phyloP scores from a whole-genome alignment of 2,329 filamentous ascomycete species.

The Apiospora koreana region DNA sequence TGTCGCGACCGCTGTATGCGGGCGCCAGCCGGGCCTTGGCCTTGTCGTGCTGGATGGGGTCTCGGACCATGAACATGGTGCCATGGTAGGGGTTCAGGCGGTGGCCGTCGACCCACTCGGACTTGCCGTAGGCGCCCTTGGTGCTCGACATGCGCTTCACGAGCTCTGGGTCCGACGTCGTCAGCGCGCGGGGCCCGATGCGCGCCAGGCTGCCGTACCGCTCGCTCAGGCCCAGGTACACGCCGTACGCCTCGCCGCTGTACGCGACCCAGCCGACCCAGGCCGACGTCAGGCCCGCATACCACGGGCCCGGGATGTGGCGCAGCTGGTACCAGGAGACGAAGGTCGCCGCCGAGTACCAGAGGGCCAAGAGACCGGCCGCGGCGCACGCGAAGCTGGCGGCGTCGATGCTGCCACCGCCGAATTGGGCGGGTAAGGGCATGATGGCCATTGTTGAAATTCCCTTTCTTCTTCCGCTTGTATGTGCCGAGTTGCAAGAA shows the following conservation, averaged over 20 bases:
- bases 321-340: constrained; percentile 22
- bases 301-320: constrained; percentile 21
- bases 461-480: neutral
- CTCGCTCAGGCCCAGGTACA: constrained; percentile 4
- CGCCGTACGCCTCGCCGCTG: constrained; percentile 13
- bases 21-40: constrained; percentile 22
- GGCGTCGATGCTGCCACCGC: neutral
- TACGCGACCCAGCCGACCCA: constrained; percentile 17
- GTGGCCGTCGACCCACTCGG: constrained; percentile 20
- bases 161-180: constrained; percentile 24
- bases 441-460: neutral
- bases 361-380: neutral
- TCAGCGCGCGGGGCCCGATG: constrained; percentile 26
- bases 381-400: neutral
- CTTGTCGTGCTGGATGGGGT: constrained; percentile 21
- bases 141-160: constrained; percentile 20
- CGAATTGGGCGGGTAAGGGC: neutral
- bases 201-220: constrained; percentile 21
- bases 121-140: constrained; percentile 21
- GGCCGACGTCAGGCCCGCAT: constrained; percentile 21
- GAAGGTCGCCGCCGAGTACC: constrained; percentile 16
- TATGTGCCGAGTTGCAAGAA: neutral
- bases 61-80: constrained; percentile 18
- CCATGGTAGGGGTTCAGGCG: constrained; percentile 21
- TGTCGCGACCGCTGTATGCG: constrained; percentile 25